These are phyloP conservation scores for Pestalotiopsis sp. DNA, from an alignment of 2,329 filamentous ascomycete species.

Conservation along the genomic window DNA sequence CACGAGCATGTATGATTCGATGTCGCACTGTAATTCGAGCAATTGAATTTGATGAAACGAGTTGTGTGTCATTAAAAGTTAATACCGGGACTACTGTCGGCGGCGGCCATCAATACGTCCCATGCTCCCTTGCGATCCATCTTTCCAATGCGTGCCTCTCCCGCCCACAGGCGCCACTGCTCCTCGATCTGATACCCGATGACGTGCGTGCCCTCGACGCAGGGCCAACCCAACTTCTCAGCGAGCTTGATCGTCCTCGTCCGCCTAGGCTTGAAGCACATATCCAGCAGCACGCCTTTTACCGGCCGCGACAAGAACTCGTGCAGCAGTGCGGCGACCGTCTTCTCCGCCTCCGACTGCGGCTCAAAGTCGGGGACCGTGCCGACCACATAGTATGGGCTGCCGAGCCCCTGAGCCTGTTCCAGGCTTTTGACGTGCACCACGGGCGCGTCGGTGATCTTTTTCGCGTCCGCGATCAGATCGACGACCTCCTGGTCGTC, in stretches of 20 bases:
- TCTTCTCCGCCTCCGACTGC: neutral
- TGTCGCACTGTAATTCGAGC: too few species aligned
- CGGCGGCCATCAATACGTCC: neutral
- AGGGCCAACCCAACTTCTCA: neutral
- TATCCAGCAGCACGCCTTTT: slow-evolving; percentile 6
- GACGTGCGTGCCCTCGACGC: slow-evolving; percentile 7
- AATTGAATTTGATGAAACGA: neutral
- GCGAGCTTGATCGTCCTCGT: slow-evolving; percentile 2
- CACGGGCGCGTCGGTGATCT: neutral
- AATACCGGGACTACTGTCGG: slow-evolving; percentile 1
- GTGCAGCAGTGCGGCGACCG: neutral
- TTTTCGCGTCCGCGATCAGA: neutral
- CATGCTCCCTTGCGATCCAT: neutral
- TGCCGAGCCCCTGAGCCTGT: neutral
- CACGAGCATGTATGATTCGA: too few species aligned
- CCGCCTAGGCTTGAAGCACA: slow-evolving; percentile 7
- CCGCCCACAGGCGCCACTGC: slow-evolving; percentile 2
- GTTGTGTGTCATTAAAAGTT: neutral
- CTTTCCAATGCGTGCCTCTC: neutral
- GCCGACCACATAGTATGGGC: slow-evolving; percentile 1
- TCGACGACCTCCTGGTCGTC: neutral
- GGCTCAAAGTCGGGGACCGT: slow-evolving; percentile 3
- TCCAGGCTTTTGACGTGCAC: neutral
- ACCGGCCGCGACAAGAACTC: neutral
- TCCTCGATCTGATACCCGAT: slow-evolving; percentile 7